Evolutionary conservation across 179 eudicot genomes (phyloP), one percentile per base, ranked within the genome.

Genomic region (Spergularia azorica): DNA sequence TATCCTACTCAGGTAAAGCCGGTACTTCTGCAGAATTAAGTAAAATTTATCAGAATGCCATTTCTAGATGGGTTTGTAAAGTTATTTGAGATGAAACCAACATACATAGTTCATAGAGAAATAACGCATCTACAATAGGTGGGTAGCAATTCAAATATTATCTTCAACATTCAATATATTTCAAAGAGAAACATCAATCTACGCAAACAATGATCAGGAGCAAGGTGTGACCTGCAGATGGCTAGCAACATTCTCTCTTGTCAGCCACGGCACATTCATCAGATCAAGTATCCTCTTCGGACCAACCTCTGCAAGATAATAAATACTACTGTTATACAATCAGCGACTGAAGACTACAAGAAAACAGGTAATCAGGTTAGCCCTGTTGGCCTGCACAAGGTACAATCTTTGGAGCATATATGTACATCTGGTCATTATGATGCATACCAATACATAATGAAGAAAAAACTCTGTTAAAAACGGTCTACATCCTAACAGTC

Each of bases 191-290:
- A n/a, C n/a, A n/a, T n/a, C n/a, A n/a, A n/a, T n/a, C n/a, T n/a
- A n/a, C n/a, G 38, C 51, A 67, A 43, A 26, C 39, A 72, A 72
- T 36, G 54, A 76, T 46, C 18, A n/a, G 58, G 18, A 67, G 38
- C 50, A 61, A 62, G 69, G 58, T 67, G 57, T 72, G 80, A 95
- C 99, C 99, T 96, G 99, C 85, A 96, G 86, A 83, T 96, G 99
- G 87, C 98, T 96, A 17, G 99, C 99, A 46, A 96, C 98, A 74
- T 96, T 96, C 81, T 96, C 99, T 83, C 99, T 87, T 10, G 98
- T 90, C 76, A 94, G 71, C 98, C 98, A 83, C 9, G 97, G 92
- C n/a, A 96, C 93, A 59, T 88, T 90, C 99, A 94, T 96, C 82
- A 92, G 67, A 85, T 96, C 99, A 41, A 96, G 92, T 73, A 96